These are phyloP conservation scores for Candida verbasci DNA, from an alignment of 805 yeast species.

Conservation along the genomic window DNA sequence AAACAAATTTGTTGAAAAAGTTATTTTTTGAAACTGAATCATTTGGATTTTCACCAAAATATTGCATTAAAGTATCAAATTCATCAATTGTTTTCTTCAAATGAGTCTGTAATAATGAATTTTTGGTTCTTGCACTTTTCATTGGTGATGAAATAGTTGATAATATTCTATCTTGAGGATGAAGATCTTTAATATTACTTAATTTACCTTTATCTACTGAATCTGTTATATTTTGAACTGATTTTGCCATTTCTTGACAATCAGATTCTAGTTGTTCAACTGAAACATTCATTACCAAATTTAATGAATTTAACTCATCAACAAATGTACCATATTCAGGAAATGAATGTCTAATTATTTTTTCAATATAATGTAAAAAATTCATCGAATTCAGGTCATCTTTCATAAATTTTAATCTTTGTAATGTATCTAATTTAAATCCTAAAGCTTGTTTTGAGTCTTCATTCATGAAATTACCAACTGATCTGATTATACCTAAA, in stretches of 20 bases:
- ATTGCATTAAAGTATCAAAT: conserved; percentile 68
- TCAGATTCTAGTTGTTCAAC: conserved; percentile 78
- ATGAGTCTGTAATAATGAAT: conserved; percentile 60
- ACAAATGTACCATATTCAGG: conserved; percentile 74
- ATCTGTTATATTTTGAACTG: conserved; percentile 63
- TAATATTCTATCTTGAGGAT: conserved; percentile 77
- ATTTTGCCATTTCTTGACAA: conserved; percentile 57
- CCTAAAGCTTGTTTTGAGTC: conserved; percentile 89
- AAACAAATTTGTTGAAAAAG: conserved; percentile 76
- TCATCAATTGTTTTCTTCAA: conserved; percentile 58
- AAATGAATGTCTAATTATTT: conserved; percentile 74
- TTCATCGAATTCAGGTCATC: conserved; percentile 85
- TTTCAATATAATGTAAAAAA: conserved; percentile 89
- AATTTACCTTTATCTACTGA: conserved; percentile 81
- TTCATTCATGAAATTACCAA: conserved; percentile 97
- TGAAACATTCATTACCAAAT: conserved; percentile 64
- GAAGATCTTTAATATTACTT: conserved; percentile 72
- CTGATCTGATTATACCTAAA: conserved; percentile 78
- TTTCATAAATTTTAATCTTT: conserved; percentile 83
- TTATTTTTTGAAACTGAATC: conserved; percentile 64
- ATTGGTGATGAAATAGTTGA: conserved; percentile 58
- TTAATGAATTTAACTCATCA: conserved; percentile 62
- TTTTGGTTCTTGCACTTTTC: conserved; percentile 71
- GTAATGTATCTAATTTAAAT: conserved; percentile 84
- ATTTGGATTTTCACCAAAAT: conserved; percentile 83